phyloP scores from a whole-genome alignment of 441 rosid genomes.

The Viola pubescens region DNA sequence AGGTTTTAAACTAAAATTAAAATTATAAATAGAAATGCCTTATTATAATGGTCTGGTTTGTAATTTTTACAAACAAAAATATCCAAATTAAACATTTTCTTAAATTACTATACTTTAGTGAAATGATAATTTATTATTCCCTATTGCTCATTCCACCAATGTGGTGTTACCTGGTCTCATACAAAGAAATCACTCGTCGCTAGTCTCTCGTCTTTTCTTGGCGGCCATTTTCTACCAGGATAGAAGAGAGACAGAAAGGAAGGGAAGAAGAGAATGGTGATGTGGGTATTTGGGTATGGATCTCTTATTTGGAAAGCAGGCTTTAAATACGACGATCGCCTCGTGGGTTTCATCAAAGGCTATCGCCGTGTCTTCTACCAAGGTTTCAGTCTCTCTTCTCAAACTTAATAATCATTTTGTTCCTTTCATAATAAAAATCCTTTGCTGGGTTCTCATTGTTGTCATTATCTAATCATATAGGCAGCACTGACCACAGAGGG shows the following conservation, averaged over 20 bases:
- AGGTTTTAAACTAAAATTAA: too few relatives aligned
- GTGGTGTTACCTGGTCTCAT: too few relatives aligned
- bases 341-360: slow-evolving; percentile 72
- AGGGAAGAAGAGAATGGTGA: slow-evolving; percentile 40
- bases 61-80: too few relatives aligned
- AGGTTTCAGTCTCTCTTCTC: slow-evolving; percentile 30
- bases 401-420: not conserved
- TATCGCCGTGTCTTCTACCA: slow-evolving; percentile 83
- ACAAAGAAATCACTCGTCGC: not conserved
- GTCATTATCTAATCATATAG: slow-evolving; percentile 22
- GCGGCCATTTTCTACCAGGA: not conserved
- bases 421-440: not conserved
- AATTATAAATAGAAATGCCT: too few relatives aligned
- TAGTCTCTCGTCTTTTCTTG: not conserved
- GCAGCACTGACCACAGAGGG: slow-evolving; percentile 93
- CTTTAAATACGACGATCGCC: slow-evolving; percentile 55
- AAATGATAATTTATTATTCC: too few relatives aligned
- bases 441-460: slow-evolving; percentile 2
- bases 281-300: slow-evolving; percentile 90
- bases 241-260: not conserved
- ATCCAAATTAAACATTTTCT: too few relatives aligned
- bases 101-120: too few relatives aligned
- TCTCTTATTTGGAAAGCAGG: slow-evolving; percentile 85
- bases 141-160: too few relatives aligned
- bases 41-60: too few relatives aligned